phyloP scores from a whole-genome alignment of 768 basidiomycete species.

The Hemileccinum impolitum region DNA sequence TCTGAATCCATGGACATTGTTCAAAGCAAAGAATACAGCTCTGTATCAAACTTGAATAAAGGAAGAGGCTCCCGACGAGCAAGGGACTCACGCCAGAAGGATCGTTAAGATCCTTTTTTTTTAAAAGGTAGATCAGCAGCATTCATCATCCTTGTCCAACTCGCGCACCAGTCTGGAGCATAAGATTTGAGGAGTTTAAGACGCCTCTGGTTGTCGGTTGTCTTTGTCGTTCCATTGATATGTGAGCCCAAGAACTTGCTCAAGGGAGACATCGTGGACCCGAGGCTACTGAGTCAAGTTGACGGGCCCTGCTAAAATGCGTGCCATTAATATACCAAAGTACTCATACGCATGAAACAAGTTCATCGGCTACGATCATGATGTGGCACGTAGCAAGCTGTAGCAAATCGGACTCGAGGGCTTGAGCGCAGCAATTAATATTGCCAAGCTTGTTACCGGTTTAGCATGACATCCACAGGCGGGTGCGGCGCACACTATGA shows the following conservation, averaged over 20 bases:
- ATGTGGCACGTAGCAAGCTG: too few relatives aligned
- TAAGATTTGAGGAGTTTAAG: constrained; percentile 57
- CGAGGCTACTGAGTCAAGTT: too few relatives aligned
- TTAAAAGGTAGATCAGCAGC: constrained; percentile 24
- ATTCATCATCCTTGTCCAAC: not conserved
- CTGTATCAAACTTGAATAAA: constrained; percentile 33
- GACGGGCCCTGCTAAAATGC: not conserved
- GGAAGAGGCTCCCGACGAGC: not conserved
- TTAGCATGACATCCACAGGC: constrained; percentile 20
- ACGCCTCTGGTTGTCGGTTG: constrained; percentile 25
- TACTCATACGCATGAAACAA: too few relatives aligned
- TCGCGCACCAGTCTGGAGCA: constrained; percentile 69
- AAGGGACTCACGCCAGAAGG: constrained; percentile 51
- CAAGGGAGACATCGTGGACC: constrained; percentile 13
- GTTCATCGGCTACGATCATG: too few relatives aligned
- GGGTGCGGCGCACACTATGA: constrained; percentile 3
- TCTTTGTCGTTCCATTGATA: constrained; percentile 11
- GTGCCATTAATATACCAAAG: too few relatives aligned
- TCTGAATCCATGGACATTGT: constrained; percentile 68
- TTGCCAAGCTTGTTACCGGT: not conserved
- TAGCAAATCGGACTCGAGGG: not conserved
- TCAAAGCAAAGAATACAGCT: constrained; percentile 57
- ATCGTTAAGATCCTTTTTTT: constrained; percentile 62
- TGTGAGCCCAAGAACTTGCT: constrained; percentile 6
- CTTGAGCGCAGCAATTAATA: constrained; percentile 1